Conservation (phyloP, 306 rosid genomes). For the Sesbania bispinosa region DNA sequence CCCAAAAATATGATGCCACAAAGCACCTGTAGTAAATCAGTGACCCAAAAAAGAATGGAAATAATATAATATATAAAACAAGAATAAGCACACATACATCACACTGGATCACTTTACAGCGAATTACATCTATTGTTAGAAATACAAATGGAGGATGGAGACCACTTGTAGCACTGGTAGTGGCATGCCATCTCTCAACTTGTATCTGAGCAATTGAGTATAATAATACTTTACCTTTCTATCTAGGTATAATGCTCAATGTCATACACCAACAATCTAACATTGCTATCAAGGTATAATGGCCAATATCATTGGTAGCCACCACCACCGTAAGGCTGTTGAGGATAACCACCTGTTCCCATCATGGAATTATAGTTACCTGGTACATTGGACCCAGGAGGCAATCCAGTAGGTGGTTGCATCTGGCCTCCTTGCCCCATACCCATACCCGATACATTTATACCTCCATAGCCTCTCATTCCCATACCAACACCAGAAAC, state of each 20-base stretch:
- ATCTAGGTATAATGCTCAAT: constrained; percentile 18
- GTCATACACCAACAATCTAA: constrained; percentile 22
- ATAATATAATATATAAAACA: neutral
- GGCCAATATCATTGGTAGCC: constrained; percentile 48
- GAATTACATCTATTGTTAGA: constrained; percentile 15
- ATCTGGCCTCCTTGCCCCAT: constrained; percentile 57
- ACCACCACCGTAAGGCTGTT: constrained; percentile 64
- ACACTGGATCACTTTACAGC: constrained; percentile 23
- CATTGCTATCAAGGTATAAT: neutral
- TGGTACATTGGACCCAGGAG: constrained; percentile 49
- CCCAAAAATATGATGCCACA: too few species aligned
- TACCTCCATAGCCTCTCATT: constrained; percentile 28
- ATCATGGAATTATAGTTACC: constrained; percentile 64
- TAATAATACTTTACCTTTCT: neutral
- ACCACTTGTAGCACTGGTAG: neutral
- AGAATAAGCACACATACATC: constrained; percentile 27
- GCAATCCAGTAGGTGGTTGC: constrained; percentile 55
- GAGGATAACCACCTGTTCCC: constrained; percentile 64
- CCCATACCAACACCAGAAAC: constrained; percentile 35
- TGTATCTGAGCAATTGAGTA: constrained; percentile 1
- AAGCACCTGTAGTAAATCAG: too few species aligned
- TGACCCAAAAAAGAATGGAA: neutral
- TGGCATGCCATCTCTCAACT: constrained; percentile 25
- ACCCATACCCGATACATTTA: constrained; percentile 44
- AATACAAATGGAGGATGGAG: constrained; percentile 26